A percentile compares a stretch with the other conserved stretches of the same genome.
phyloP scores from a whole-genome alignment of 2,329 filamentous ascomycete species.

The Aspergillus spinulosporus region DNA sequence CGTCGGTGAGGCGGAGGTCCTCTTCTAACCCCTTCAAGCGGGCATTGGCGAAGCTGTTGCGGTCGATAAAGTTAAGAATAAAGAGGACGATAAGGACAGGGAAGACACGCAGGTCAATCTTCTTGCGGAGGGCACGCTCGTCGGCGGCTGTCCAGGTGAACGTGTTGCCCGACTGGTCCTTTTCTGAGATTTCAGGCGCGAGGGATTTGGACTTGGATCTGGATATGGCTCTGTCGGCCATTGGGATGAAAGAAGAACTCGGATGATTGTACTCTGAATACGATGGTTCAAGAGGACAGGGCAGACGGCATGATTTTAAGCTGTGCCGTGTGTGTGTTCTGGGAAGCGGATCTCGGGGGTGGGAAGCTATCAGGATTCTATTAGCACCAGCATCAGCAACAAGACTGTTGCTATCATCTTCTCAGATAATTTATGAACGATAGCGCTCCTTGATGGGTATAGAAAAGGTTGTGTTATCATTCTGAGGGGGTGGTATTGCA shows the following conservation, averaged over 20 bases:
- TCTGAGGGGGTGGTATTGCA: not conserved
- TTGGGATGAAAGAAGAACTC: not conserved
- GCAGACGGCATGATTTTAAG: not conserved
- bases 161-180: not conserved
- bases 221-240: not conserved
- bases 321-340: not conserved
- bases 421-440: not conserved
- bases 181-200: not conserved
- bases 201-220: not conserved
- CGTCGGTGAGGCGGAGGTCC: not conserved
- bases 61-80: conserved; percentile 6
- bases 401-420: not conserved
- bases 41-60: conserved; percentile 5
- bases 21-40: not conserved
- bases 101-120: conserved; percentile 3
- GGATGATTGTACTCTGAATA: not conserved
- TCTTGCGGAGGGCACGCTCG: not conserved
- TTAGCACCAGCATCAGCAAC: not conserved
- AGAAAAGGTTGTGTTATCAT: not conserved
- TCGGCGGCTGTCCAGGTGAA: not conserved
- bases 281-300: not conserved
- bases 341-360: not conserved
- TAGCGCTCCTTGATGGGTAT: not conserved
- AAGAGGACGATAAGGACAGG: not conserved
- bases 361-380: not conserved